phyloP scores from a whole-genome alignment of 768 basidiomycete genomes.

The Amanita phalloides region DNA sequence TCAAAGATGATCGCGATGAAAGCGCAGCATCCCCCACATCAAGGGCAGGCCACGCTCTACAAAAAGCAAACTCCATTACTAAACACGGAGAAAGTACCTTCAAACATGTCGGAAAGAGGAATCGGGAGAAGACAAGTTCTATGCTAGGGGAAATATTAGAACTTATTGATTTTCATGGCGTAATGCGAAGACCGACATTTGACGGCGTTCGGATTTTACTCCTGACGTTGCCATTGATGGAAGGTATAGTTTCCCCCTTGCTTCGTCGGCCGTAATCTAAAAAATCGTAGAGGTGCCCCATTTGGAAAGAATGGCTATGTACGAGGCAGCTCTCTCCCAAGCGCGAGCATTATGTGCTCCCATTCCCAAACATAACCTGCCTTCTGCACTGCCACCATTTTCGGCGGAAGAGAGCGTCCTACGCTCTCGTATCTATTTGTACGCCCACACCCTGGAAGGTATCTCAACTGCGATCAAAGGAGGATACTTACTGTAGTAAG shows the following conservation, averaged over 20 bases:
- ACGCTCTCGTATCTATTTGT: conserved; percentile 83
- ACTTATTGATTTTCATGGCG: conserved; percentile 68
- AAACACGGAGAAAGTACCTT: conserved; percentile 14
- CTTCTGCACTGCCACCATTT: conserved; percentile 29
- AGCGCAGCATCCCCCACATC: background rate
- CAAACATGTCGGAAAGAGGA: conserved; percentile 29
- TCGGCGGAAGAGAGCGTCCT: conserved; percentile 50
- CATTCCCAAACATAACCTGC: conserved; percentile 20
- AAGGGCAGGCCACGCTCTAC: background rate
- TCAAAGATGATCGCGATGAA: conserved; percentile 12
- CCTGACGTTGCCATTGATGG: conserved; percentile 72
- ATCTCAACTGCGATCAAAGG: conserved; percentile 74
- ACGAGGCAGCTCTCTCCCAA: conserved; percentile 78
- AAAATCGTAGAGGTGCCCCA: conserved; percentile 28
- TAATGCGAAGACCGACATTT: conserved; percentile 76
- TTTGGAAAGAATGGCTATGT: conserved; percentile 50
- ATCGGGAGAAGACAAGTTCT: conserved; percentile 42
- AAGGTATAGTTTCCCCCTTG: conserved; percentile 39
- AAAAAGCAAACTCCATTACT: background rate
- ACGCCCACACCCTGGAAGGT: conserved; percentile 78
- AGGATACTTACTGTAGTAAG: conserved; percentile 76
- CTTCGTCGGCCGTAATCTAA: conserved; percentile 4
- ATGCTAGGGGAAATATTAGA: conserved; percentile 72
- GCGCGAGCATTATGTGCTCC: conserved; percentile 64
- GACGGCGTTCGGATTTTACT: conserved; percentile 79